Evolutionary conservation across 1,284 basidiomycete species (phyloP), one percentile per base, ranked within the genome.

Genomic region (Prillingera fragicola): DNA sequence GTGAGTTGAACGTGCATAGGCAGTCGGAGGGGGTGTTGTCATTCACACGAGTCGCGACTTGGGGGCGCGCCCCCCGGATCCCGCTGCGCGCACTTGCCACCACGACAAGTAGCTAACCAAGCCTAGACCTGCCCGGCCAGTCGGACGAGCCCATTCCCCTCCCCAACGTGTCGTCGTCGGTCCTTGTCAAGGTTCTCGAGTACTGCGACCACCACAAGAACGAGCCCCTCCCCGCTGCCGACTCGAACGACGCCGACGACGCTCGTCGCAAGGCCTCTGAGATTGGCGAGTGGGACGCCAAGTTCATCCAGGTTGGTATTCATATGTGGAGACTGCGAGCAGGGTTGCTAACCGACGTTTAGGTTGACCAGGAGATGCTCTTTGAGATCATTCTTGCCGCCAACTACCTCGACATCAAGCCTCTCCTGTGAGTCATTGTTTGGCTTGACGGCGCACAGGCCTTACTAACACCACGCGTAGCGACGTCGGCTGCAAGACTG

Each of bases 351-450:
- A 47, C 26, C 18, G 2, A 17, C 29, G 41, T 43, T 26, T 62
- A 74, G 64, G 75, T 95, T 48, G 91, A 95, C 76, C 91, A 96
- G 73, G 77, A 79, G 64, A 80, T 79, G 77, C 72, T 79, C 13
- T 98, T 98, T 58, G 95, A 99, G 77, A 98, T 98, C 70, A 99
- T 98, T 71, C 83, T 98, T 50, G 95, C 95, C 8, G 95, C 95
- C 52, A 98, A 99, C 77, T 98, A 98, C 75, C 85, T 99, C 62
- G 95, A 99, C 71, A 99, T 99, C 79, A 98, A 98, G 77, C 86
- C 92, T 27, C 80, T 98, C 35, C 82, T 98, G 91, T 94, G 59
- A 60, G 85, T 77, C 18, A 1, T 25, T 19, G 39, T 38, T 18
- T 22, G 15, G 22, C 19, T 25, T 35, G 29, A 14, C 36, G n/a